Evolutionary conservation across 2,329 filamentous ascomycete species (phyloP).

Genomic region (Ophiosphaerella herpotricha): DNA sequence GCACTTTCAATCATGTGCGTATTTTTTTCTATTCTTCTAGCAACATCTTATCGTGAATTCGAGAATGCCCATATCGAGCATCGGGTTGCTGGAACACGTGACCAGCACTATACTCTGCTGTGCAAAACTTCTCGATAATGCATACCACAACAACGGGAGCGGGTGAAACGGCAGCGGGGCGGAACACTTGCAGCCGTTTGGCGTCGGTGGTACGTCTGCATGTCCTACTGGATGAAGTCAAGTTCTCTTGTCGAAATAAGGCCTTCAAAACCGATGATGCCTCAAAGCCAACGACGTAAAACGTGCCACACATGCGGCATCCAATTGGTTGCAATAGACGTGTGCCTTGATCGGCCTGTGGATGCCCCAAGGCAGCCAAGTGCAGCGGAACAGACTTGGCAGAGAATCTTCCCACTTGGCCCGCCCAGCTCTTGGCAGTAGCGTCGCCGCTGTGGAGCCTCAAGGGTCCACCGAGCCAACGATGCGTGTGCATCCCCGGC

Average conservation of each 20-base stretch:
- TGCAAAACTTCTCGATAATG: not conserved
- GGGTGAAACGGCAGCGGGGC: slow-evolving; percentile 6
- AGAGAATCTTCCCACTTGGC: slow-evolving; percentile 8
- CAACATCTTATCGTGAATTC: too few species aligned
- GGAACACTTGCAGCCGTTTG: not conserved
- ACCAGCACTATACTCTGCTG: not conserved
- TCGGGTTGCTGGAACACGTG: not conserved
- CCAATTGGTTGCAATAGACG: slow-evolving; percentile 8
- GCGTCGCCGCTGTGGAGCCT: slow-evolving; percentile 1
- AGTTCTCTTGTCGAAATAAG: not conserved
- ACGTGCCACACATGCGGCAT: slow-evolving; percentile 5
- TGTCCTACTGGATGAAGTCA: not conserved
- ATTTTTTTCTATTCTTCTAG: too few species aligned
- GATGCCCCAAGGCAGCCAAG: slow-evolving; percentile 15
- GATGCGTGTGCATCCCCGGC: not conserved
- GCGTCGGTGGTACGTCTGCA: not conserved
- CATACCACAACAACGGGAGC: not conserved
- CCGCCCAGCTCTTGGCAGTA: slow-evolving; percentile 11
- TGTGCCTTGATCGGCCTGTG: slow-evolving; percentile 9
- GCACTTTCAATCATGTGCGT: too few species aligned
- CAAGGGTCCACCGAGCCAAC: slow-evolving; percentile 9
- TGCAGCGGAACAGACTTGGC: slow-evolving; percentile 17
- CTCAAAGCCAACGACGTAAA: slow-evolving; percentile 8
- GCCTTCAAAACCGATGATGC: slow-evolving; percentile 5
- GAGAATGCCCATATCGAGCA: too few species aligned